phyloP scores from a whole-genome alignment of 1,139 yeast genomes.

The Yamadazyma siamensis region DNA sequence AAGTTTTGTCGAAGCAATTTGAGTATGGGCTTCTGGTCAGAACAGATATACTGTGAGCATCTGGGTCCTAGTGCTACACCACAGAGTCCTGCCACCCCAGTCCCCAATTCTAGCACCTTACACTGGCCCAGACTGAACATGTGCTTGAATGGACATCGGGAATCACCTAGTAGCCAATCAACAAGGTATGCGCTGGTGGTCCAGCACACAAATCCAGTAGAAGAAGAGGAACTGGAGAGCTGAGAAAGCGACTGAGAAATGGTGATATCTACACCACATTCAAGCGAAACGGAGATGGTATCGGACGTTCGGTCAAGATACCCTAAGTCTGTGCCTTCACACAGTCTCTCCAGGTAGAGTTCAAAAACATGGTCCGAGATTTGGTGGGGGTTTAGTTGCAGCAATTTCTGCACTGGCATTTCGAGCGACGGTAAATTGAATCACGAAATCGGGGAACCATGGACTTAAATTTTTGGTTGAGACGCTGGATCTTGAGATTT shows the following conservation, averaged over 20 bases:
- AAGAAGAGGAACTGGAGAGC: slow-evolving; percentile 41
- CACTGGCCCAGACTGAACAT: slow-evolving; percentile 10
- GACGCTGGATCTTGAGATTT: too few species aligned
- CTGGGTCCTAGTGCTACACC: slow-evolving; percentile 43
- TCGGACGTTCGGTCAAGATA: slow-evolving; percentile 37
- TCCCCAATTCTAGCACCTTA: slow-evolving; percentile 65
- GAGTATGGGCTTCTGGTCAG: slow-evolving; percentile 60
- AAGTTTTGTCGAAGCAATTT: slow-evolving; percentile 51
- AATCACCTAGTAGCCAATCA: slow-evolving; percentile 45
- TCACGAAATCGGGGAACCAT: too few species aligned
- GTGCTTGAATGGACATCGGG: slow-evolving; percentile 21
- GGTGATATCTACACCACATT: slow-evolving; percentile 24
- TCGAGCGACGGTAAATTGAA: slow-evolving; percentile 1
- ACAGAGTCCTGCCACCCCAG: slow-evolving; percentile 61
- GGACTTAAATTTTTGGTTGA: too few species aligned
- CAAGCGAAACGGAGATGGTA: slow-evolving; percentile 27
- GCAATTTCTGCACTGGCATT: slow-evolving; percentile 1
- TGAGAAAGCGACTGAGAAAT: slow-evolving; percentile 43
- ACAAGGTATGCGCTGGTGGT: slow-evolving; percentile 46
- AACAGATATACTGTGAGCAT: slow-evolving; percentile 45
- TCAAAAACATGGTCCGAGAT: slow-evolving; percentile 49
- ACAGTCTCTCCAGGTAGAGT: slow-evolving; percentile 36
- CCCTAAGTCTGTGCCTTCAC: slow-evolving; percentile 43
- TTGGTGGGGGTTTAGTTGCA: neutral
- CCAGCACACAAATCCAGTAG: slow-evolving; percentile 76